Conservation (phyloP, 2,329 filamentous ascomycete genomes). For the Dactylella cylindrospora region DNA sequence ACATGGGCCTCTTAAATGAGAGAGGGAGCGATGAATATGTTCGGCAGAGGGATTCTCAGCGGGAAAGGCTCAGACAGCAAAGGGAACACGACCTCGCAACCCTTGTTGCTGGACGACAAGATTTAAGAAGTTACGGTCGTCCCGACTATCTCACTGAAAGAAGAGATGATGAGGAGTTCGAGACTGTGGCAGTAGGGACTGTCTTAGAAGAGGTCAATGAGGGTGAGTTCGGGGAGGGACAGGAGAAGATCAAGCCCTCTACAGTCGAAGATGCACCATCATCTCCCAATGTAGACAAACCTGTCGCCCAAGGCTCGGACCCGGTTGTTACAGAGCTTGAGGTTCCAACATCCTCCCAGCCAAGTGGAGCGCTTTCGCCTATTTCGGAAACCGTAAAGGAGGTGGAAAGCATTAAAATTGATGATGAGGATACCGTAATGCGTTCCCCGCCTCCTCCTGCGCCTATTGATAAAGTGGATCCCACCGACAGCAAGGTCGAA, state of each 20-base stretch:
- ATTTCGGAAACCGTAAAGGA: conserved; percentile 23
- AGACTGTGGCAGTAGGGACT: conserved; percentile 73
- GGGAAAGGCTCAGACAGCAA: conserved; percentile 74
- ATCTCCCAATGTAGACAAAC: conserved; percentile 24
- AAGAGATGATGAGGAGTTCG: conserved; percentile 82
- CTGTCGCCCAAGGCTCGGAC: conserved; percentile 18
- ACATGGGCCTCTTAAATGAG: conserved; percentile 96
- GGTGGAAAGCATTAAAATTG: conserved; percentile 37
- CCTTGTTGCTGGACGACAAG: conserved; percentile 39
- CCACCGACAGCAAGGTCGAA: conserved; percentile 17
- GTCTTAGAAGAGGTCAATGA: conserved; percentile 70
- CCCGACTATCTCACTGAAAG: conserved; percentile 27
- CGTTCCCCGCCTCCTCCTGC: conserved; percentile 31
- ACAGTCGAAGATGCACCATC: conserved; percentile 39
- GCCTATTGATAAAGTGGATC: conserved; percentile 23
- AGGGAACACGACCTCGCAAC: conserved; percentile 58
- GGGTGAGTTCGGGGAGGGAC: conserved; percentile 55
- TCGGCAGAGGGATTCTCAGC: conserved; percentile 73
- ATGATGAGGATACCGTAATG: conserved; percentile 43
- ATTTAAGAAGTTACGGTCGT: conserved; percentile 25
- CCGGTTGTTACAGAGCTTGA: conserved; percentile 38
- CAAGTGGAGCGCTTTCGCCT: conserved; percentile 27
- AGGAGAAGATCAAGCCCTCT: conserved; percentile 40
- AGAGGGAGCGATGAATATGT: conserved; percentile 85
- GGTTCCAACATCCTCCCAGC: conserved; percentile 32